A percentile compares a stretch with the other conserved stretches of the same genome.
Evolutionary conservation across 345 rosid genomes (phyloP).

Genomic region (Diplotaxis tenuifolia): DNA sequence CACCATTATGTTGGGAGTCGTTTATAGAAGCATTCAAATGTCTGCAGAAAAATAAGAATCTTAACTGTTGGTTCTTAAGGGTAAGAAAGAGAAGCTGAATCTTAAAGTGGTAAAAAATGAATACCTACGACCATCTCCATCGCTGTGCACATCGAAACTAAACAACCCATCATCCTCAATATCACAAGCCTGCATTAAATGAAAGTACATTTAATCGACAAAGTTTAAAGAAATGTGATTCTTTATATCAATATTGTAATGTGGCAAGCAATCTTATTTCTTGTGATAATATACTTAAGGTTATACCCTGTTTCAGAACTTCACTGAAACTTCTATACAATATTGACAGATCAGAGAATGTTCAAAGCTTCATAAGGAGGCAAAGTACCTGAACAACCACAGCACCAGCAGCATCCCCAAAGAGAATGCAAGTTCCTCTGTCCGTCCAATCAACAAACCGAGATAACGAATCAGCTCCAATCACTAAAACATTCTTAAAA

Average conservation of each 20-base stretch:
- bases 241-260: too few relatives aligned
- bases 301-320: too few relatives aligned
- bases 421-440: constrained; percentile 86
- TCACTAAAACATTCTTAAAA: constrained; percentile 77
- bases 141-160: constrained; percentile 80
- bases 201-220: background rate
- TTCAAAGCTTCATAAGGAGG: too few relatives aligned
- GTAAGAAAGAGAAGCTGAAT: constrained; percentile 1
- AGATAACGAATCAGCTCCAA: constrained; percentile 89
- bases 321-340: too few relatives aligned
- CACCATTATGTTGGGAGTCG: constrained; percentile 45
- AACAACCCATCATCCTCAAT: constrained; percentile 74
- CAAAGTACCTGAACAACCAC: constrained; percentile 80
- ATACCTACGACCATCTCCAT: constrained; percentile 85
- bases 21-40: constrained; percentile 58
- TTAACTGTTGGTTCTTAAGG: background rate
- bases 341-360: background rate
- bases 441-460: constrained; percentile 95
- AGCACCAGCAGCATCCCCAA: constrained; percentile 98
- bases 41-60: constrained; percentile 42
- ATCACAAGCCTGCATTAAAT: constrained; percentile 71
- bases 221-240: too few relatives aligned
- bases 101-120: background rate
- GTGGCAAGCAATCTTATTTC: too few relatives aligned
- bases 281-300: too few relatives aligned